phyloP scores from a whole-genome alignment of 129 eudicot genomes.

The Pulicaria dysenterica region DNA sequence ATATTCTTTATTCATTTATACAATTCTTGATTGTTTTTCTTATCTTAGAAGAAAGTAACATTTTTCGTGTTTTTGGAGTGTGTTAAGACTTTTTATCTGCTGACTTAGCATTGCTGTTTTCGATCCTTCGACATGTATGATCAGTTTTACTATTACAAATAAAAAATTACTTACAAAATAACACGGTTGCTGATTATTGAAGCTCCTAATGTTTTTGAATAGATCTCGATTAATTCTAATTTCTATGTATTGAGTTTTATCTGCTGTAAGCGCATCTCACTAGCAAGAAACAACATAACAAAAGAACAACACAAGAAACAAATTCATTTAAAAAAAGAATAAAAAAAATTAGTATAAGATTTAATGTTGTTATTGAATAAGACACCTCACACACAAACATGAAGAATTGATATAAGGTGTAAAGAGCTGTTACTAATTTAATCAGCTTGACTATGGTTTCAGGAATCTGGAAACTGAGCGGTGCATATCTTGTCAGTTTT shows the following conservation, averaged over 20 bases:
- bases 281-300: not conserved
- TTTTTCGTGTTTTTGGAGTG: not conserved
- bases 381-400: not conserved
- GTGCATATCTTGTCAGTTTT: slow-evolving; percentile 6
- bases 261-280: not conserved
- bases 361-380: too few species aligned
- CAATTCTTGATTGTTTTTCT: not conserved
- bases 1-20: not conserved
- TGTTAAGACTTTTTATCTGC: not conserved
- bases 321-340: not conserved
- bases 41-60: slow-evolving; percentile 4
- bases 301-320: not conserved
- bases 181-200: not conserved
- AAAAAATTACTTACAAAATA: not conserved
- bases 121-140: not conserved
- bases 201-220: not conserved
- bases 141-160: not conserved
- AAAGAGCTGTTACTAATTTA: not conserved
- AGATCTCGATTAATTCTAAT: slow-evolving; percentile 2
- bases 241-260: not conserved
- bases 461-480: slow-evolving; percentile 18
- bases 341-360: not conserved
- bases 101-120: slow-evolving; percentile 5
- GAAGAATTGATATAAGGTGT: not conserved
- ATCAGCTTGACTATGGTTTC: slow-evolving; percentile 4